Evolutionary conservation across 2,329 filamentous ascomycete species (phyloP).

Genomic region (Pseudogymnoascus sp.): DNA sequence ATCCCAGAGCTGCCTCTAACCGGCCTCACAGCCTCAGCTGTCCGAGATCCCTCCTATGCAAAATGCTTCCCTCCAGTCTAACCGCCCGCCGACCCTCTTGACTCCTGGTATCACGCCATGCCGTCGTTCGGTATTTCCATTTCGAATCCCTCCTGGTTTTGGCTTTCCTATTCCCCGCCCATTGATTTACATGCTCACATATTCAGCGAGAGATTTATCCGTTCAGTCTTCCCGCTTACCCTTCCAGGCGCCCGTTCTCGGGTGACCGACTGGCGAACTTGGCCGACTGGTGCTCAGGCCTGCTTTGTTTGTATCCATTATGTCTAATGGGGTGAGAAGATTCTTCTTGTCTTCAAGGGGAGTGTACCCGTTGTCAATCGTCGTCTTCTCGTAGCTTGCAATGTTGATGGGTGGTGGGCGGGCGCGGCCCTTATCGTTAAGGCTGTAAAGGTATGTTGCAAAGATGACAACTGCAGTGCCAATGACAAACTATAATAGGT

Average conservation of each 20-base stretch:
- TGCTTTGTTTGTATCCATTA: constrained; percentile 31
- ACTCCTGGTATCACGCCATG: neutral
- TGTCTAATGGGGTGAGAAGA: constrained; percentile 15
- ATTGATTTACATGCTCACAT: neutral
- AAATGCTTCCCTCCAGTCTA: neutral
- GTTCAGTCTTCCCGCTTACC: neutral
- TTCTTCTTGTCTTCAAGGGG: constrained; percentile 15
- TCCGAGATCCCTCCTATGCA: neutral
- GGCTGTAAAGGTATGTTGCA: constrained; percentile 79
- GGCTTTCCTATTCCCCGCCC: neutral
- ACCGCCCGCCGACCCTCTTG: neutral
- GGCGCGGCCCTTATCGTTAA: constrained; percentile 48
- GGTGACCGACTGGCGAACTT: constrained; percentile 37
- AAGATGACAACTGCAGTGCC: constrained; percentile 72
- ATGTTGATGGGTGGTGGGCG: constrained; percentile 60
- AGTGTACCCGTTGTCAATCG: constrained; percentile 27
- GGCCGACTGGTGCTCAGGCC: constrained; percentile 45
- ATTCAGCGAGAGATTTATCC: neutral
- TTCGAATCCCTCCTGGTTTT: neutral
- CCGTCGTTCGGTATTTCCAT: neutral
- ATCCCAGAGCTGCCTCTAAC: neutral
- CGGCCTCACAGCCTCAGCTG: neutral
- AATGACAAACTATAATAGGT: constrained; percentile 57
- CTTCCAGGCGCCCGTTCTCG: constrained; percentile 26
- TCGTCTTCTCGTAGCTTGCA: constrained; percentile 64